Conservation (phyloP, 192 early-diverging fungal genomes). For the Coemansia sp. region DNA sequence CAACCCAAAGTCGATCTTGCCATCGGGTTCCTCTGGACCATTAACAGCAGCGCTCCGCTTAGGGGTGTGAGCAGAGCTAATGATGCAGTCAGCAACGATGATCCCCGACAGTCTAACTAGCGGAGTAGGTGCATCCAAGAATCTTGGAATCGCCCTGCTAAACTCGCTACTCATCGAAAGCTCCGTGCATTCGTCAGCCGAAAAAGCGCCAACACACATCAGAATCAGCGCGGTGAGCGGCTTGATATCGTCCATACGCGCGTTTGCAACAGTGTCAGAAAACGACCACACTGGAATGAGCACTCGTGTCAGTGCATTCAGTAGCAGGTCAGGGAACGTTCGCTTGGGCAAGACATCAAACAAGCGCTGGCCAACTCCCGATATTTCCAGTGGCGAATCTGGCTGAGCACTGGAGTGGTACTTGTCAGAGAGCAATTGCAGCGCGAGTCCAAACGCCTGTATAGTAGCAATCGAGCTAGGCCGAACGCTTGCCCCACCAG, state of each 20-base stretch:
- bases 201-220: slow-evolving; percentile 21
- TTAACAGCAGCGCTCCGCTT: not conserved
- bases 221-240: slow-evolving; percentile 26
- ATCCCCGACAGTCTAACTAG: slow-evolving; percentile 35
- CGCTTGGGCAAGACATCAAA: slow-evolving; percentile 3
- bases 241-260: slow-evolving; percentile 7
- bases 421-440: slow-evolving; percentile 31
- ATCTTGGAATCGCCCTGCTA: slow-evolving; percentile 33
- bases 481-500: not conserved
- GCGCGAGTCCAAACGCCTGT: slow-evolving; percentile 31
- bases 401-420: not conserved
- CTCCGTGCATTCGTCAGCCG: slow-evolving; percentile 3
- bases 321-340: slow-evolving; percentile 17
- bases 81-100: slow-evolving; percentile 33
- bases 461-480: slow-evolving; percentile 3
- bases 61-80: not conserved
- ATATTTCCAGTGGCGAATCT: not conserved
- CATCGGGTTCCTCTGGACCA: not conserved
- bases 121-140: slow-evolving; percentile 36
- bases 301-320: slow-evolving; percentile 7
- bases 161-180: slow-evolving; percentile 31
- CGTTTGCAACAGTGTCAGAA: slow-evolving; percentile 15
- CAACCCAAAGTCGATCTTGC: slow-evolving; percentile 38
- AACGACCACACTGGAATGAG: slow-evolving; percentile 37
- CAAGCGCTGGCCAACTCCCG: not conserved